Percentiles rank a stretch among this genome's conserved stretches.
Conservation (phyloP, 73 alveolate species). For the Paramecium primaurelia region DNA sequence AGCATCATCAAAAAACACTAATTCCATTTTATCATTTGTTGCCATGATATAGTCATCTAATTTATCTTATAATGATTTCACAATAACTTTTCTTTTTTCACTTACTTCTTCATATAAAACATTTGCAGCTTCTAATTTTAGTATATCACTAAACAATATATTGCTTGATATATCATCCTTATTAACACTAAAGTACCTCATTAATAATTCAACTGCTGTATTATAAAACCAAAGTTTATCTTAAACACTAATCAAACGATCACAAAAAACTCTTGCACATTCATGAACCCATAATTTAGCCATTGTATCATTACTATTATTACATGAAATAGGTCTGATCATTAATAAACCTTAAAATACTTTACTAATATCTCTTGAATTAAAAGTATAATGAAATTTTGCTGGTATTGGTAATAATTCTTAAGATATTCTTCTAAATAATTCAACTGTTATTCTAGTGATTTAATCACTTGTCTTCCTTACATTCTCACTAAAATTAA, state of each 20-base stretch:
- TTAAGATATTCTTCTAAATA: constrained; percentile 78
- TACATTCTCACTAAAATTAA: constrained; percentile 82
- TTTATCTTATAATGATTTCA: constrained; percentile 87
- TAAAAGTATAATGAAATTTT: constrained; percentile 94
- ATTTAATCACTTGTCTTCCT: constrained; percentile 84
- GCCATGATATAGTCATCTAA: constrained; percentile 93
- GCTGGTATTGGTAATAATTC: constrained; percentile 93
- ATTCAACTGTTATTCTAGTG: constrained; percentile 84
- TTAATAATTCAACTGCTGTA: constrained; percentile 65
- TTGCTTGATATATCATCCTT: constrained; percentile 72
- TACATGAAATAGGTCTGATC: constrained; percentile 68
- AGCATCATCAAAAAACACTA: constrained; percentile 94
- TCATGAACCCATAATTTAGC: constrained; percentile 93
- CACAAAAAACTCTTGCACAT: constrained; percentile 96
- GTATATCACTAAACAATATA: constrained; percentile 50
- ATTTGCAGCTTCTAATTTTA: constrained; percentile 91
- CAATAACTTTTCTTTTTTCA: constrained; percentile 84
- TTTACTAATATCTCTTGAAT: constrained; percentile 92
- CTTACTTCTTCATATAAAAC: constrained; percentile 95
- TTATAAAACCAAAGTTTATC: constrained; percentile 91
- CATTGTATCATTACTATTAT: constrained; percentile 62
- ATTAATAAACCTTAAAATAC: constrained; percentile 81
- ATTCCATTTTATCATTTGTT: constrained; percentile 76
- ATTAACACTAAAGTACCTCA: constrained; percentile 81
- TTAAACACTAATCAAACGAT: constrained; percentile 90